A percentile compares a stretch with the other conserved stretches of the same genome.
phyloP scores from a whole-genome alignment of 495 filamentous ascomycete species.

The Aspergillus homomorphus region DNA sequence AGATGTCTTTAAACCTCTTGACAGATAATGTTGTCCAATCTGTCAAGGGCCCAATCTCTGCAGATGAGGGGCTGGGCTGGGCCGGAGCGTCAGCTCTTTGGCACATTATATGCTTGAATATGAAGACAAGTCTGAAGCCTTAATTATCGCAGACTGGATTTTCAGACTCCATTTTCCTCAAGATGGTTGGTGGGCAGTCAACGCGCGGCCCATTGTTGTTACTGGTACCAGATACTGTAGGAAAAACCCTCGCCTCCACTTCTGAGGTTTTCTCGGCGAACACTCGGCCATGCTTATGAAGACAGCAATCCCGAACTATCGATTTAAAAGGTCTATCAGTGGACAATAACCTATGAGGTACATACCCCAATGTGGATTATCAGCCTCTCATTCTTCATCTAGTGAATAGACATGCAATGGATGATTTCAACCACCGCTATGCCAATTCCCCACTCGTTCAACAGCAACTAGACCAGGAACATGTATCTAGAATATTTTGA shows the following conservation, averaged over 20 bases:
- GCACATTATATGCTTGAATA: no score
- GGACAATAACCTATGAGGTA: no score
- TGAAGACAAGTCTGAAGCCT: not conserved
- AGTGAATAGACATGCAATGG: not conserved
- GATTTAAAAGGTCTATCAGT: no score
- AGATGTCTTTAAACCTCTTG: no score
- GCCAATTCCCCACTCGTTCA: no score
- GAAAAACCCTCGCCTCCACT: not conserved
- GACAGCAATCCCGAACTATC: not conserved
- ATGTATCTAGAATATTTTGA: not conserved
- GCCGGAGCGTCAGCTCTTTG: no score
- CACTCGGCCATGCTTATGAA: conserved; percentile 20
- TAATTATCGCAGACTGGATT: not conserved
- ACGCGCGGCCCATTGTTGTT: not conserved
- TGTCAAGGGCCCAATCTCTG: not conserved
- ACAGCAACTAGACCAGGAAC: not conserved
- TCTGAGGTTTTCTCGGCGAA: conserved; percentile 30
- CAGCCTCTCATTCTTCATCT: no score
- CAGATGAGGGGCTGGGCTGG: not conserved
- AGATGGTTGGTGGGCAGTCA: not conserved
- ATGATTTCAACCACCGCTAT: not conserved
- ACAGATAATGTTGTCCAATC: no score
- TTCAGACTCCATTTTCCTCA: not conserved
- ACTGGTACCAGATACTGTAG: not conserved
- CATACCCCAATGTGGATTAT: no score